Conservation (phyloP, 2,329 filamentous ascomycete species). For the Beauveria australis region DNA sequence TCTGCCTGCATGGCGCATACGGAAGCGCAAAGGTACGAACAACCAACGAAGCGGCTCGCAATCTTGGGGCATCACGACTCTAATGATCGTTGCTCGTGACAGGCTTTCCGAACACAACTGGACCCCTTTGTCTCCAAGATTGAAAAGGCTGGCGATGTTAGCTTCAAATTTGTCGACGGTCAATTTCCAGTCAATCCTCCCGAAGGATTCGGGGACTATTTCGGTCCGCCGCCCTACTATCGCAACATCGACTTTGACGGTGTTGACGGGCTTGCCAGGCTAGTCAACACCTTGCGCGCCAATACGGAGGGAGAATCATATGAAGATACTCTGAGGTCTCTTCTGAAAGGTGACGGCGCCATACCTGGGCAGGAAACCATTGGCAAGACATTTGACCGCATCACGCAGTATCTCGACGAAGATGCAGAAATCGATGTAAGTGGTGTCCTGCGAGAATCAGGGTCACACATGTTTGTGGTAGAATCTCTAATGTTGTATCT, state of each 20-base stretch:
- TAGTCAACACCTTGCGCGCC: conserved; percentile 44
- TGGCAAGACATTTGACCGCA: conserved; percentile 14
- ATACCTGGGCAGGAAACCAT: conserved; percentile 12
- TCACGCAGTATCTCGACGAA: conserved; percentile 38
- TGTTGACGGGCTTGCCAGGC: conserved; percentile 33
- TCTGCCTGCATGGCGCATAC: conserved; percentile 51
- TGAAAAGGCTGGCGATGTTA: conserved; percentile 12
- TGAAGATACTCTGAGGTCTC: conserved; percentile 47
- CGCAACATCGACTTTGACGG: conserved; percentile 44
- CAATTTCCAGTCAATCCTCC: conserved; percentile 42
- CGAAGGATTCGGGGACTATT: conserved; percentile 47
- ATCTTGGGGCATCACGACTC: not conserved
- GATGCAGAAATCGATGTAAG: conserved; percentile 20
- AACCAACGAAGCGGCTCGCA: not conserved
- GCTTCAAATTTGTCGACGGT: conserved; percentile 44
- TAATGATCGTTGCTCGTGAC: conserved; percentile 5
- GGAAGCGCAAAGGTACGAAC: conserved; percentile 44
- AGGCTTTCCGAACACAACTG: conserved; percentile 51
- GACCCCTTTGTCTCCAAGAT: conserved; percentile 22
- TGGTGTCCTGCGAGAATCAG: not conserved
- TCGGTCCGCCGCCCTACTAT: conserved; percentile 46
- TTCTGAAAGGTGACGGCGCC: conserved; percentile 27
- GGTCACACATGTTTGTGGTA: not conserved
- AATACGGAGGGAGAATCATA: conserved; percentile 43
- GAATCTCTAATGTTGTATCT: not conserved